Conservation (phyloP, 495 filamentous ascomycete species). For the Lasiosphaeria miniovina region DNA sequence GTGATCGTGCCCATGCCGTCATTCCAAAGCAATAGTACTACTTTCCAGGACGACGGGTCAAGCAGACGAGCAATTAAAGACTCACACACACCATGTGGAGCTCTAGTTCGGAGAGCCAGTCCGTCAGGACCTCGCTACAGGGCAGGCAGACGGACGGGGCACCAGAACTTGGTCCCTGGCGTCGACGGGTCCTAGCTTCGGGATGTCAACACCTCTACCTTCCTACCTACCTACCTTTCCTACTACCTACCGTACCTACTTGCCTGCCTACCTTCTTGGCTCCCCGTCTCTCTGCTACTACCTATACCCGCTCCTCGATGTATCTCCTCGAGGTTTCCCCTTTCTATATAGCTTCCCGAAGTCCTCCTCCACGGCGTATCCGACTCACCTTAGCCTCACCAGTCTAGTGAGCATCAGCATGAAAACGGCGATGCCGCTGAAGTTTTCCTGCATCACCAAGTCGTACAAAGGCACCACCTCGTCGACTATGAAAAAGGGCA, state of each 20-base stretch:
- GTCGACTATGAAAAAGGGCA: conserved; percentile 27
- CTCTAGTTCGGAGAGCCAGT: conserved; percentile 5
- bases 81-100: conserved; percentile 8
- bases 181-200: conserved; percentile 10
- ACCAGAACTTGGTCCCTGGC: neutral
- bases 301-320: neutral
- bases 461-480: conserved; percentile 5
- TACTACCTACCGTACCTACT: neutral
- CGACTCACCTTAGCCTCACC: conserved; percentile 8
- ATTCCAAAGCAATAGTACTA: neutral
- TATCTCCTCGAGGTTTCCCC: conserved; percentile 13
- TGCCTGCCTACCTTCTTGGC: neutral
- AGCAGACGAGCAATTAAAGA: neutral
- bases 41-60: neutral
- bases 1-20: conserved; percentile 8
- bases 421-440: neutral
- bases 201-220: conserved; percentile 2
- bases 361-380: conserved; percentile 15
- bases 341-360: conserved; percentile 36
- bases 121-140: conserved; percentile 5
- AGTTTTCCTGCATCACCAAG: neutral
- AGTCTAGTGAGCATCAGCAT: neutral
- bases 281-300: neutral
- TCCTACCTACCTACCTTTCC: neutral
- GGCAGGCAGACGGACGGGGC: conserved; percentile 1